Conservation (phyloP, 1,284 basidiomycete species). For the Xerocomus subilludens region DNA sequence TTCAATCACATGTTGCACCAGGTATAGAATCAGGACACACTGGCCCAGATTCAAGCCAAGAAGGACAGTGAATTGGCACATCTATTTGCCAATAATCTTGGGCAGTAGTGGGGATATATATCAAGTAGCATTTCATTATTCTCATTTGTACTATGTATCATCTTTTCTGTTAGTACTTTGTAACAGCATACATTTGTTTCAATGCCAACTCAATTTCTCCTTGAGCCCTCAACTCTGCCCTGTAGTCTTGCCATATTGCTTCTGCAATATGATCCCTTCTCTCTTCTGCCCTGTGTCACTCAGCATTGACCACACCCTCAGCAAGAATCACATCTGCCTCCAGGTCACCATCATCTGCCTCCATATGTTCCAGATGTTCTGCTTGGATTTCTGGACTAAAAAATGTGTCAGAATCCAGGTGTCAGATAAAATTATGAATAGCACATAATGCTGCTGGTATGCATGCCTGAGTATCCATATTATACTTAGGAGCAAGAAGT, state of each 20-base stretch:
- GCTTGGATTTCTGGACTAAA: slow-evolving; percentile 6
- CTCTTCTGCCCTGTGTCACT: background rate
- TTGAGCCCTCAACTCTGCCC: too few relatives aligned
- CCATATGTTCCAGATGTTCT: background rate
- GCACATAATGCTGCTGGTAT: slow-evolving; percentile 51
- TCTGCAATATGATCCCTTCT: background rate
- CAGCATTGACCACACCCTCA: background rate
- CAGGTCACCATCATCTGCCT: background rate
- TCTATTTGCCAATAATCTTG: too few relatives aligned
- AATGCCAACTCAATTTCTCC: too few relatives aligned
- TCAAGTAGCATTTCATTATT: too few relatives aligned
- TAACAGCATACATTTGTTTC: too few relatives aligned
- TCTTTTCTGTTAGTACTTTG: too few relatives aligned
- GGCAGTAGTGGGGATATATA: too few relatives aligned
- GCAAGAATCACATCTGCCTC: background rate
- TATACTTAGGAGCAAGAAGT: slow-evolving; percentile 43
- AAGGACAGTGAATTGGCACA: too few relatives aligned
- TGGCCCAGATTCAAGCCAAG: too few relatives aligned
- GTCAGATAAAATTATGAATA: slow-evolving; percentile 56
- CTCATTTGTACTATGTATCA: too few relatives aligned
- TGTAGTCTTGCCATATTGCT: background rate
- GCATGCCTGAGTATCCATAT: slow-evolving; percentile 49
- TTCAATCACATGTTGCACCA: background rate
- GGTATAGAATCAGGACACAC: background rate
- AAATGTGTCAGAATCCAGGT: background rate